Percentiles rank a stretch among this genome's conserved stretches.
Conservation (phyloP, 176 grass and related monocot genomes). For the Carex myosuroides region DNA sequence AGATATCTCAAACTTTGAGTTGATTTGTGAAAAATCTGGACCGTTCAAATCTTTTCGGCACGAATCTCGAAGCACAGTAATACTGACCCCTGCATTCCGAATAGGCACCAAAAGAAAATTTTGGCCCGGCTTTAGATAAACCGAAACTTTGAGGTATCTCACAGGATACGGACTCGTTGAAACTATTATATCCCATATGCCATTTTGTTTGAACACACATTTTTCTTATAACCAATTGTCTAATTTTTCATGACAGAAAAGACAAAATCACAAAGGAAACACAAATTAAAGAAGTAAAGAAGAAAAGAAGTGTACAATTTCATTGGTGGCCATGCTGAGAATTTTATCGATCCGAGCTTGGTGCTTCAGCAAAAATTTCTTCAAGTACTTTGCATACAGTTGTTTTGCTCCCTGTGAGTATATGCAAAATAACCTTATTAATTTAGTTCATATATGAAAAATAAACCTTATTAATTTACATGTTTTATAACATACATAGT, state of each 20-base stretch:
- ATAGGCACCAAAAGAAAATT: no score
- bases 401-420: slow-evolving; percentile 76
- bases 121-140: no score
- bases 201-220: background rate
- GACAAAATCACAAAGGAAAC: background rate
- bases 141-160: no score
- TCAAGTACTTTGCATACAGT: slow-evolving; percentile 64
- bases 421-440: background rate
- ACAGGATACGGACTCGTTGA: no score
- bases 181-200: no score
- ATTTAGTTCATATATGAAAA: slow-evolving; percentile 5
- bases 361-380: slow-evolving; percentile 68
- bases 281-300: background rate
- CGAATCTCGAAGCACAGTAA: no score
- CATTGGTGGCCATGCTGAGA: slow-evolving; percentile 53
- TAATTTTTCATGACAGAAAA: background rate
- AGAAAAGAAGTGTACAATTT: slow-evolving; percentile 57
- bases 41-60: no score
- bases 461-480: background rate
- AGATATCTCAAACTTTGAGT: no score
- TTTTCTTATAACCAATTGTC: background rate
- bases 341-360: slow-evolving; percentile 82
- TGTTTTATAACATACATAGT: slow-evolving; percentile 43
- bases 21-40: no score
- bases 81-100: no score